Base-by-base conservation (phyloP, 2,329 filamentous ascomycete genomes). In the Paradendryphiella salina region DNA sequence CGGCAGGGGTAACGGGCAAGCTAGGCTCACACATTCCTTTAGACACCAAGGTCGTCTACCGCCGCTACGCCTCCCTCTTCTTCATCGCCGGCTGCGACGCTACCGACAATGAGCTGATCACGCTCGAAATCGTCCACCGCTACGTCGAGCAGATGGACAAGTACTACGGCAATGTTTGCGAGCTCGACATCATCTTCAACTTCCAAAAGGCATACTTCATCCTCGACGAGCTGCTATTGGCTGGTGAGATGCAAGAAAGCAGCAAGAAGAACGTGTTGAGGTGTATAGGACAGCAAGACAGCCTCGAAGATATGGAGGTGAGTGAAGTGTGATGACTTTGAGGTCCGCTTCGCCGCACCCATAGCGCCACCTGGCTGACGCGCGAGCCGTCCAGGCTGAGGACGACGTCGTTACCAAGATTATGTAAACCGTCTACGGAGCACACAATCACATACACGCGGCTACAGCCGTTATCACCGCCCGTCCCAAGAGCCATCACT, bases 71-170 rank as follows among this genome's bases (percentile, higher is more conserved):
- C 56, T 97, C 94, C 52, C 87, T 99, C 56, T 99, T 97, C 82
- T 99, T 99, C 82, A 99, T 99, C 74, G 92, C 93, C 69, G 94
- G 94, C 67, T 96, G 91, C 79, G 87, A 91, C 46, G 92, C 92
- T n/a, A 91, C 90, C 58, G 94, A 99, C 77, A 99, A 99, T 77
- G 94, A 99, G 74, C 80, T 99, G 71, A 96, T 97, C 74, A 96
- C 90, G 18, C 90, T 99, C 72, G 94, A 99, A 76, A 91, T 99
- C 72, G 95, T 99, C 68, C 94, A 99, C 76, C 90, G 94, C 77
- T 99, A 99, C 74, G 94, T 99, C 71, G 94, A 99, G 77, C 94
- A 99, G 78, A 99, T 99, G 94, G 94, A 99, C 82, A 99, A 99
- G 76, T 99, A 99, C 80, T 99, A 97, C 76, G 94, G 94, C 75